Conservation (phyloP, 805 yeast species). For the Metschnikowia cubensis region DNA sequence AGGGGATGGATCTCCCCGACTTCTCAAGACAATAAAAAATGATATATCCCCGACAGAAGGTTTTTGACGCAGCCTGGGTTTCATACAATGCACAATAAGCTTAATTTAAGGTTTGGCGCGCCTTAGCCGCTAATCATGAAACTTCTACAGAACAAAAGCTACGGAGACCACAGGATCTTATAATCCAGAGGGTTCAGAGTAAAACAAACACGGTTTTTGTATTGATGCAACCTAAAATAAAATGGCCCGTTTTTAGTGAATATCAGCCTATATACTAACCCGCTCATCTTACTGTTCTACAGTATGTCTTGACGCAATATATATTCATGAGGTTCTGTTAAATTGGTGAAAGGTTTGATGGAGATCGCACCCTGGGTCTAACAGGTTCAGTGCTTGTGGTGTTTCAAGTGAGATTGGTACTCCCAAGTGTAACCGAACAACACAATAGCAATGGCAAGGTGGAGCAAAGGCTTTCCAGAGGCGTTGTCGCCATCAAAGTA, state of each 20-base stretch:
- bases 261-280: neutral
- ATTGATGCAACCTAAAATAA: too few species aligned
- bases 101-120: neutral
- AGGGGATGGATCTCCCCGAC: neutral
- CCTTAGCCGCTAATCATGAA: neutral
- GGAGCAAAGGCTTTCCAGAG: constrained; percentile 77
- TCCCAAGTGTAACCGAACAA: constrained; percentile 85
- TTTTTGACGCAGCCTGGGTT: neutral
- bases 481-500: constrained; percentile 83
- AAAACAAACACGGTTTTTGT: neutral
- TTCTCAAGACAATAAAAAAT: neutral
- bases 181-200: too few species aligned
- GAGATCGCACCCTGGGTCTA: neutral
- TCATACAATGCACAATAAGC: neutral
- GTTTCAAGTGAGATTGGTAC: constrained; percentile 81
- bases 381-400: constrained; percentile 21
- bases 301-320: neutral
- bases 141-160: neutral
- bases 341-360: neutral
- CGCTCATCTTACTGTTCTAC: neutral
- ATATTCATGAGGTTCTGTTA: neutral
- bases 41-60: neutral
- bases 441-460: constrained; percentile 64
- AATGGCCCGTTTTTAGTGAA: too few species aligned
- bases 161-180: too few species aligned